Base-by-base conservation (phyloP, 805 yeast genomes). In the Metschnikowia dekortorum region DNA sequence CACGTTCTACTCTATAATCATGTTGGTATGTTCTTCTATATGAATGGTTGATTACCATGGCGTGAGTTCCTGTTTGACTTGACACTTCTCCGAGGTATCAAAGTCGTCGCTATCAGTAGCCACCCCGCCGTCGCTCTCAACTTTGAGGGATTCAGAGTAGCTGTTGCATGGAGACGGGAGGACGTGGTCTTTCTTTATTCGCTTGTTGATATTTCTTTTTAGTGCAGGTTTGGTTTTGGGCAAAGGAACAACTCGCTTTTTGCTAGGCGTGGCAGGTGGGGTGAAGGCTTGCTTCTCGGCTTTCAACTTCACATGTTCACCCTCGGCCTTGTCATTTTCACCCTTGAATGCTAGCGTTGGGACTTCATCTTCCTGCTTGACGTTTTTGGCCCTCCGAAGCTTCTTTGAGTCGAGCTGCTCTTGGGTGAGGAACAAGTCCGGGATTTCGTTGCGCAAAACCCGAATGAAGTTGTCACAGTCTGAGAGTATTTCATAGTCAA, bases 401-500 rank as follows among this genome's bases (percentile, higher is more conserved):
- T 70, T 71, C 67, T 70, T 70, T 30, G 73, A 64, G 55, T 74
- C 78, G 41, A 74, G 64, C 57, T 74, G 76, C 51, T 74, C 75
- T 64, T 83, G 88, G 3, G 78, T 74, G 61, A 76, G 72, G 71
- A 86, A 87, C 57, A 85, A 72, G 52, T 76, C 79, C 2, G 94
- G 90, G 6, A 82, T 67, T 39, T 80, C 76, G 5, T 53, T 49
- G 55, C 78, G 76, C 35, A 88, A 65, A 40, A 75, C 73, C 13
- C 70, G 66, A 28, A 90, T 85, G 82, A 95, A 92, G 26, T 74
- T 74, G 67, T 92, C 98, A 63, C 97, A 88, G 62, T 89, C 96
- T 46, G 83, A 70, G 46, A 80, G 67, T 4, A 92, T 77, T 61
- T 90, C 96, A 67, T 83, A 87, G 67, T 92, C 97, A 46, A 91